A percentile compares a stretch with the other conserved stretches of the same genome.
These are phyloP conservation scores for Helicocarpus griseus DNA, from an alignment of 2,329 filamentous ascomycete species.

Conservation along the genomic window DNA sequence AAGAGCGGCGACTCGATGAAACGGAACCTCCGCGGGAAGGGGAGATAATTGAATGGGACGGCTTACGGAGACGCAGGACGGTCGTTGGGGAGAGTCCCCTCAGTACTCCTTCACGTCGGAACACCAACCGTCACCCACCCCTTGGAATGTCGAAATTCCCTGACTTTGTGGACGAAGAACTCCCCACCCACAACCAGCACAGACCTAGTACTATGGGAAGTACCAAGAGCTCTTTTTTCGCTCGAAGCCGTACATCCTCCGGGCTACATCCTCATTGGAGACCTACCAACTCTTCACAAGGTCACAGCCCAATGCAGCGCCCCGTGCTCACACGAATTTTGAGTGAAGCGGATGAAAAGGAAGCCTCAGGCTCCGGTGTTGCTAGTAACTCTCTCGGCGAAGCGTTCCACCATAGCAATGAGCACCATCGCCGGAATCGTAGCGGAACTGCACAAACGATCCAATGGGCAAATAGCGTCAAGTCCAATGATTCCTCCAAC, in stretches of 20 bases:
- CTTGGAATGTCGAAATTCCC: slow-evolving; percentile 84
- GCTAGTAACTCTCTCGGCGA: not conserved
- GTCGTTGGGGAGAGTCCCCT: slow-evolving; percentile 38
- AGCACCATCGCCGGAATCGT: slow-evolving; percentile 8
- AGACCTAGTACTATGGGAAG: slow-evolving; percentile 22
- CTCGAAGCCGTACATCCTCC: slow-evolving; percentile 30
- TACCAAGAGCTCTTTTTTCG: slow-evolving; percentile 25
- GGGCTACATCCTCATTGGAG: slow-evolving; percentile 29
- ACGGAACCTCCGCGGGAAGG: slow-evolving; percentile 71
- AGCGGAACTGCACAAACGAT: slow-evolving; percentile 15
- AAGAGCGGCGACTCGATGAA: slow-evolving; percentile 62
- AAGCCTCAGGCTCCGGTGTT: not conserved
- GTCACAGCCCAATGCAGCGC: slow-evolving; percentile 49
- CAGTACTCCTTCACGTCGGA: slow-evolving; percentile 24
- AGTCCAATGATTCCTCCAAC: slow-evolving; percentile 14
- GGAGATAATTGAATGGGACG: slow-evolving; percentile 83
- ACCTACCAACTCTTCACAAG: slow-evolving; percentile 21
- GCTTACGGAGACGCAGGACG: slow-evolving; percentile 64
- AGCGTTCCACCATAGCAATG: slow-evolving; percentile 1
- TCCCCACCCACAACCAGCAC: slow-evolving; percentile 32
- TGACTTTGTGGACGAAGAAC: slow-evolving; percentile 51
- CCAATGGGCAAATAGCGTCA: slow-evolving; percentile 25
- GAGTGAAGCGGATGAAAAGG: slow-evolving; percentile 3
- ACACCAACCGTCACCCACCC: slow-evolving; percentile 57
- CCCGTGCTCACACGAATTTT: slow-evolving; percentile 50